Conservation (phyloP, 1,284 basidiomycete species). For the Ceratobasidium sp. region DNA sequence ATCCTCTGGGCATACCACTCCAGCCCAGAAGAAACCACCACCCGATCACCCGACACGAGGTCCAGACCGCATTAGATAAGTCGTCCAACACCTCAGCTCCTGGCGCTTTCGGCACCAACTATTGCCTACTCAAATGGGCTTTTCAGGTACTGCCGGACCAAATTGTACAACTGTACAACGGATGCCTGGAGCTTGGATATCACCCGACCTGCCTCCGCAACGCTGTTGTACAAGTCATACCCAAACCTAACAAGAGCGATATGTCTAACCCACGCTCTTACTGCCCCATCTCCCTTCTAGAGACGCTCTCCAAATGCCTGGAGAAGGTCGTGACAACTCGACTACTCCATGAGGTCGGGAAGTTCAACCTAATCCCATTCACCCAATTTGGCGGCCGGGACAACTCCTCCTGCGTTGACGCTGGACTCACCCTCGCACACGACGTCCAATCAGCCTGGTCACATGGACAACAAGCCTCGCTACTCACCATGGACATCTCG, state of each 20-base stretch:
- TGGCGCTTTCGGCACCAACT: conserved; percentile 40
- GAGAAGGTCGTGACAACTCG: conserved; percentile 45
- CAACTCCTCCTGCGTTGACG: conserved; percentile 45
- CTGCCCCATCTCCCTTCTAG: conserved; percentile 46
- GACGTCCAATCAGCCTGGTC: conserved; percentile 46
- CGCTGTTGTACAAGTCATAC: conserved; percentile 44
- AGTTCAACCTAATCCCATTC: conserved; percentile 43
- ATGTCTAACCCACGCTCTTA: conserved; percentile 47
- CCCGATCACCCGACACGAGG: conserved; percentile 39
- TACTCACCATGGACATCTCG: conserved; percentile 47
- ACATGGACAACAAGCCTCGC: conserved; percentile 43
- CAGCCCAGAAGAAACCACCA: conserved; percentile 11
- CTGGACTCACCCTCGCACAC: conserved; percentile 44
- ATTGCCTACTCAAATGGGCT: conserved; percentile 41
- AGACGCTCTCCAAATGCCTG: conserved; percentile 46
- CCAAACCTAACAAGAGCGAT: conserved; percentile 46
- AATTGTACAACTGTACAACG: conserved; percentile 30
- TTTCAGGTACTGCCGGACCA: conserved; percentile 37
- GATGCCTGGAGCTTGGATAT: conserved; percentile 62
- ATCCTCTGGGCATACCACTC: conserved; percentile 18
- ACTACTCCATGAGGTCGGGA: conserved; percentile 41
- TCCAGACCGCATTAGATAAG: conserved; percentile 36
- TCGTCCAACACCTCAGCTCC: conserved; percentile 43
- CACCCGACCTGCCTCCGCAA: conserved; percentile 44
- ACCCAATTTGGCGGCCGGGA: conserved; percentile 46